Evolutionary conservation across 352 stramenopile genomes (phyloP).

Genomic region (Saprolegnia parasitica): DNA sequence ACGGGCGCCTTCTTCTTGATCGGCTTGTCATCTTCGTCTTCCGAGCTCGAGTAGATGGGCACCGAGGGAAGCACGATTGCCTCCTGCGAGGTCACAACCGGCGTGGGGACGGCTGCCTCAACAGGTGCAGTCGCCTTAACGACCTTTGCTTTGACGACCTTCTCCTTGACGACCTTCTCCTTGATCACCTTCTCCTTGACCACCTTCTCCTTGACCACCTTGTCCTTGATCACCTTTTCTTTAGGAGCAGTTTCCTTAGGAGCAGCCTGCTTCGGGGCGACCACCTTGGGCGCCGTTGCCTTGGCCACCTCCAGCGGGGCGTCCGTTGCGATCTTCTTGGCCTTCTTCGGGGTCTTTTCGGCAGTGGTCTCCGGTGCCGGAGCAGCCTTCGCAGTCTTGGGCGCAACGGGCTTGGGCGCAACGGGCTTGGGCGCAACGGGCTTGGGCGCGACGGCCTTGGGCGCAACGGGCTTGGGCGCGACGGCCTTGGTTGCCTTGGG

Average conservation of each 20-base stretch:
- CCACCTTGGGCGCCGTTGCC: conserved; percentile 19
- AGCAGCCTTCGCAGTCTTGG: not conserved
- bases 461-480: not conserved
- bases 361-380: not conserved
- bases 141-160: conserved; percentile 4
- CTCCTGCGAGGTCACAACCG: not conserved
- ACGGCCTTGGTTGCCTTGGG: not conserved
- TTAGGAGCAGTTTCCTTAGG: conserved; percentile 32
- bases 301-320: conserved; percentile 17
- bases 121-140: not conserved
- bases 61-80: not conserved
- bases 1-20: not conserved
- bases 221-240: conserved; percentile 14
- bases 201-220: no score
- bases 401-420: not conserved
- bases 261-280: conserved; percentile 31
- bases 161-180: no score
- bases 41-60: not conserved
- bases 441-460: not conserved
- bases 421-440: not conserved
- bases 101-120: not conserved
- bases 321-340: no score
- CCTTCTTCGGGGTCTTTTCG: conserved; percentile 18
- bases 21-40: conserved; percentile 25
- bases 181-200: no score